Evolutionary conservation across 352 stramenopile genomes (phyloP), one percentile per base, ranked within the genome.

Genomic region (Globisporangium takayamanum): DNA sequence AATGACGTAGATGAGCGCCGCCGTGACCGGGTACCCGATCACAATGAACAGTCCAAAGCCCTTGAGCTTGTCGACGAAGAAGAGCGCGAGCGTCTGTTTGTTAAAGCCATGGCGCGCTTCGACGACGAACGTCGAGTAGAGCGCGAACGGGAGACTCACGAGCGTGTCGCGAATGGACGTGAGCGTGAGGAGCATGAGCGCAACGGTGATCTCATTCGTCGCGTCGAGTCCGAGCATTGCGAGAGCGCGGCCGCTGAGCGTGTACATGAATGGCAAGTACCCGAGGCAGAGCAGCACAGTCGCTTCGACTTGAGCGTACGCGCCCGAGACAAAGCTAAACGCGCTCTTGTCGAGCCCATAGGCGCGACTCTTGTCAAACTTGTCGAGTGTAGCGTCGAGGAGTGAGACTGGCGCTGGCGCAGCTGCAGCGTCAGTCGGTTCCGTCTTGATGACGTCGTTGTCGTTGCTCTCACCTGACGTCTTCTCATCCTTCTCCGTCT

Each of bases 31-130:
- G 59, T 76, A 88, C 3, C 81, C 81, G 42, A 93, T 96, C 7
- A 80, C 76, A 25, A 88, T 72, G 54, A 90, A 92, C n/a, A 99
- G 73, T 45, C 67, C 46, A 4, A 98, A 72, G 25, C 77, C 74
- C 68, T 99, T 99, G 59, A 98, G 57, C 67, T 98, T 98, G 78
- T 99, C 97, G 16, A 79, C 87, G 47, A 98, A 73, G 65, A 98
- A 99, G 18, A 99, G 74, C 16, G 72, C 70, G 1, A 96, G 63
- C 25, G 96, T 98, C 63, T 97, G 88, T 69, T 99, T 99, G 74
- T 99, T 99, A 65, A 99, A 99, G 26, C 96, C 96, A 66, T 99
- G 96, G 39, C 94, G 88, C 44, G 82, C 84, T 69, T 99, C 97
- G 55, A 99, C 86, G 47, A 97, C 80, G 72, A 99, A 99, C 8